phyloP scores from a whole-genome alignment of 768 basidiomycete species.

The Boletus rufocinnamomeus region DNA sequence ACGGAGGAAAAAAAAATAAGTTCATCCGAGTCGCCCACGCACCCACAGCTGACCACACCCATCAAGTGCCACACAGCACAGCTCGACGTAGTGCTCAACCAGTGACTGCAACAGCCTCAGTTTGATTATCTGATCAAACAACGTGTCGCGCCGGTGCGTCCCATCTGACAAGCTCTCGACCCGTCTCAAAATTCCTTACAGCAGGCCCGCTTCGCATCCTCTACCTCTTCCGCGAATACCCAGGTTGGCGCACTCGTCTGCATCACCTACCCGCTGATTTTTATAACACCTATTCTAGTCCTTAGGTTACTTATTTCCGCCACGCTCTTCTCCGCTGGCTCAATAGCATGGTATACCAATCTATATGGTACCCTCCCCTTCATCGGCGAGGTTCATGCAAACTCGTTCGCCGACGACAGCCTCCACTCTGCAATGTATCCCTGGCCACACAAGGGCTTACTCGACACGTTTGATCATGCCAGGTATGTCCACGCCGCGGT shows the following conservation, averaged over 20 bases:
- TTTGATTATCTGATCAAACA: too few species aligned
- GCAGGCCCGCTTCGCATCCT: slow-evolving; percentile 74
- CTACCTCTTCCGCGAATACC: slow-evolving; percentile 56
- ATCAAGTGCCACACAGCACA: too few species aligned
- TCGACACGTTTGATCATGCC: slow-evolving; percentile 96
- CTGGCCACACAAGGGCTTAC: slow-evolving; percentile 85
- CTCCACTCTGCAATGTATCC: slow-evolving; percentile 86
- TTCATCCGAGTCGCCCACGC: too few species aligned
- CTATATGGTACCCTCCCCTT: slow-evolving; percentile 90
- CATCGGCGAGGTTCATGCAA: slow-evolving; percentile 89
- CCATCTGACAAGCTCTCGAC: slow-evolving; percentile 8
- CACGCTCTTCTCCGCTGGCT: slow-evolving; percentile 77
- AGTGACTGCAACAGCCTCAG: too few species aligned
- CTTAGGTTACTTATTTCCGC: slow-evolving; percentile 72
- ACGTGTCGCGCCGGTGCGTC: slow-evolving; percentile 53
- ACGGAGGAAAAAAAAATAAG: too few species aligned
- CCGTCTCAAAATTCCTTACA: slow-evolving; percentile 17
- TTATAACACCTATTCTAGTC: slow-evolving; percentile 45
- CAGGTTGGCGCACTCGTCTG: slow-evolving; percentile 53
- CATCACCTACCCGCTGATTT: background rate
- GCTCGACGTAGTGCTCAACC: too few species aligned
- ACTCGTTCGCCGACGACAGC: slow-evolving; percentile 90
- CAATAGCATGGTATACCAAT: slow-evolving; percentile 96
- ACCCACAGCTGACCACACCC: too few species aligned
- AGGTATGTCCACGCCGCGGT: slow-evolving; percentile 57